Evolutionary conservation across 1,284 basidiomycete genomes (phyloP).

Genomic region (Sanguinoderma infundibulare): DNA sequence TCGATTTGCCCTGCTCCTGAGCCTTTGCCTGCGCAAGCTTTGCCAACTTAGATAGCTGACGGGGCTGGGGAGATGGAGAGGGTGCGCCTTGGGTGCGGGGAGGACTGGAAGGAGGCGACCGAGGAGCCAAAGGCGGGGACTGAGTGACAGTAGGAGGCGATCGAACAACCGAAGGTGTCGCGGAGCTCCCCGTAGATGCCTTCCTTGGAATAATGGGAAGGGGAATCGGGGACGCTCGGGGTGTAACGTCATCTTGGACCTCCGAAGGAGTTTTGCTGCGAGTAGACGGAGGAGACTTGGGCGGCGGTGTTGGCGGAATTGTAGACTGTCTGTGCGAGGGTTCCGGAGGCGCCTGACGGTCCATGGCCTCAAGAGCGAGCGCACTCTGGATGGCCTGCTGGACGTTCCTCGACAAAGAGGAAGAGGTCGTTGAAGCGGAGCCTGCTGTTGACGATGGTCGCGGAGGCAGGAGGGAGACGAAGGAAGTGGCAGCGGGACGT

Average conservation of each 20-base stretch:
- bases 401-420: constrained; percentile 51
- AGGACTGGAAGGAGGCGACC: constrained; percentile 4
- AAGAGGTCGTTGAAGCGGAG: constrained; percentile 36
- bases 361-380: constrained; percentile 38
- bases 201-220: constrained; percentile 2
- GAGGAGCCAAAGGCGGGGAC: neutral
- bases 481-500: constrained; percentile 63
- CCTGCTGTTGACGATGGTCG: constrained; percentile 15
- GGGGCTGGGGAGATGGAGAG: constrained; percentile 18
- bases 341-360: constrained; percentile 14
- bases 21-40: constrained; percentile 67
- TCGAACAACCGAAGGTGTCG: neutral
- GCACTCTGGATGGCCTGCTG: constrained; percentile 63
- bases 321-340: constrained; percentile 2
- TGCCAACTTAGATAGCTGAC: constrained; percentile 69
- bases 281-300: constrained; percentile 6
- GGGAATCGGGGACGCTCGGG: neutral
- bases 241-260: neutral
- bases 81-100: constrained; percentile 1
- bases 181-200: neutral
- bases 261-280: constrained; percentile 3
- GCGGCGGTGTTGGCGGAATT: constrained; percentile 13
- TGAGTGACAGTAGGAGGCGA: neutral
- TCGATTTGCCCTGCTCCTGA: constrained; percentile 34
- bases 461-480: constrained; percentile 40